These are phyloP conservation scores for Breynia disticha DNA, from an alignment of 441 rosid genomes.

Conservation along the genomic window DNA sequence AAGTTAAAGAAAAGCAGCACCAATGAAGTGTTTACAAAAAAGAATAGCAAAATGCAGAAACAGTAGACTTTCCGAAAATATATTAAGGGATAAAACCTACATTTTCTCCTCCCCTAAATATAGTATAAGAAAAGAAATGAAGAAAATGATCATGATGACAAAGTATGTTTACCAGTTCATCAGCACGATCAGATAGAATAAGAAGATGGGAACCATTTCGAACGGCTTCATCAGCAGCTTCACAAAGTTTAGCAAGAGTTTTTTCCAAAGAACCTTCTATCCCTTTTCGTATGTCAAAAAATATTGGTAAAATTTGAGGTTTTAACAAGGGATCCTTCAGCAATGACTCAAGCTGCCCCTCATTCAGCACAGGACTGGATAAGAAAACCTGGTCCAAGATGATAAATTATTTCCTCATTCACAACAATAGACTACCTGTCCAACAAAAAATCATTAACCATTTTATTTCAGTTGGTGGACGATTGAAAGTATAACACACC, in stretches of 20 bases:
- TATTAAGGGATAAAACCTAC: not conserved
- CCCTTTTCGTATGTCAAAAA: slow-evolving; percentile 89
- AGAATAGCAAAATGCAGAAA: too few species aligned
- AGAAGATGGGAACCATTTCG: slow-evolving; percentile 92
- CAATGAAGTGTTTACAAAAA: too few species aligned
- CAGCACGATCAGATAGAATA: slow-evolving; percentile 82
- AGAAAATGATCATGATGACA: not conserved
- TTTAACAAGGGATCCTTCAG: slow-evolving; percentile 61
- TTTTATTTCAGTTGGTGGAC: slow-evolving; percentile 3
- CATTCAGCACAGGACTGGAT: slow-evolving; percentile 83
- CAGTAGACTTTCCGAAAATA: too few species aligned
- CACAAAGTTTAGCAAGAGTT: slow-evolving; percentile 67
- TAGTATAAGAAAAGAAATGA: not conserved
- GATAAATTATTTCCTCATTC: slow-evolving; percentile 10
- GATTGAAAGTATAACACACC: slow-evolving; percentile 37
- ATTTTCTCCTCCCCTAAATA: too few species aligned
- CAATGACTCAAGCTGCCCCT: slow-evolving; percentile 81
- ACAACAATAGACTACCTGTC: slow-evolving; percentile 7
- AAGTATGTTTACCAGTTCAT: slow-evolving; percentile 46
- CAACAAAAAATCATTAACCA: slow-evolving; percentile 9
- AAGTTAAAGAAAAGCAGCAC: too few species aligned
- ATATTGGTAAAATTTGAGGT: slow-evolving; percentile 57
- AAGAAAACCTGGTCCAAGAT: slow-evolving; percentile 54
- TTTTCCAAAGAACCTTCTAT: slow-evolving; percentile 82
- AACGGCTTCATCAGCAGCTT: slow-evolving; percentile 98